Base-by-base conservation (phyloP, 176 grass and related monocot species). In the Eragrostis nindensis region DNA sequence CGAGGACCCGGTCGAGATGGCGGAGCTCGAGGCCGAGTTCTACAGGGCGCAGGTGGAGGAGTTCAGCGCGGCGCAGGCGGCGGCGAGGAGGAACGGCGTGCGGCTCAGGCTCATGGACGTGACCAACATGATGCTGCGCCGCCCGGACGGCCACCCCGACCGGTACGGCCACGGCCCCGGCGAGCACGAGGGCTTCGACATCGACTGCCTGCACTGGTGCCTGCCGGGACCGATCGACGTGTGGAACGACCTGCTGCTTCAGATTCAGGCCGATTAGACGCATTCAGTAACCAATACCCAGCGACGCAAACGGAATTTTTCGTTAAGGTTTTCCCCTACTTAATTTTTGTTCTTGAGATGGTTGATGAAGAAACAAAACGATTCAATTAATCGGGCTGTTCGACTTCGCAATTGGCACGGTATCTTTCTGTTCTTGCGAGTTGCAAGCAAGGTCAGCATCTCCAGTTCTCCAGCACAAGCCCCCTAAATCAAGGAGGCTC, bases 121-220 rank as follows among this genome's bases (percentile, higher is more conserved):
- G 47, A 92, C 85, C 52, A 46, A 56, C n/a, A 83, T 97, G 52
- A 87, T 93, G 70, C 30, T 90, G 68, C 65, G 86, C 38, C 71
- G 91, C 17, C 91, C 89, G 6, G 91, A 97, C 71, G 89, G 87
- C 38, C 94, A 97, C 72, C 82, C 91, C 0, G 91, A 90, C 36
- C 67, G 89, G 80, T 92, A 92, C 90, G 91, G 90, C 15, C 85
- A 90, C 3, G 85, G 85, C n/a, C 9, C 59, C 46, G 85, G 85
- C 3, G 62, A 86, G 26, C 82, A 76, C 80, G 78, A 63, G 38
- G 90, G 82, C 76, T 88, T 88, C 73, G 59, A 94, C 46, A 78
- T 94, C 68, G 94, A 97, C 43, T 94, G 89, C 76, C 82, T 97
- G 49, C 94, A 94, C 80, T 97, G 94, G 91, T 97, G 94, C 77